These are phyloP conservation scores for Candida ulmi DNA, from an alignment of 805 yeast genomes.

Conservation along the genomic window DNA sequence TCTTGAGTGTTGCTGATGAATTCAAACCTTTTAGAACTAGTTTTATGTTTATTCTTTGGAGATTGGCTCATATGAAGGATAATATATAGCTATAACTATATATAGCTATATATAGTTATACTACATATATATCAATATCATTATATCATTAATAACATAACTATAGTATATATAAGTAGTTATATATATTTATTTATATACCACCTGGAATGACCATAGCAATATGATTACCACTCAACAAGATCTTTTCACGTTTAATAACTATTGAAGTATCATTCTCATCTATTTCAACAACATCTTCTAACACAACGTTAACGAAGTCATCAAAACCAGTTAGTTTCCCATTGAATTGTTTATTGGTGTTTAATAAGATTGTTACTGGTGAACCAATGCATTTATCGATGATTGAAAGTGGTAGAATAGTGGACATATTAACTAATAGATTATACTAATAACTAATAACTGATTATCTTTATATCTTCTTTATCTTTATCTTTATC, in stretches of 20 bases:
- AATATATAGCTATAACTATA: too few relatives aligned
- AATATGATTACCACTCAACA: conserved; percentile 66
- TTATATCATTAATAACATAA: too few relatives aligned
- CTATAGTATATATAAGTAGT: too few relatives aligned
- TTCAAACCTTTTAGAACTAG: conserved; percentile 65
- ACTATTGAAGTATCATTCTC: conserved; percentile 39
- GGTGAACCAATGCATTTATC: conserved; percentile 82
- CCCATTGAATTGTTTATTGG: conserved; percentile 78
- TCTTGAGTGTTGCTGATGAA: conserved; percentile 18
- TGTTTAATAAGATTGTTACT: conserved; percentile 62
- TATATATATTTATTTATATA: neutral
- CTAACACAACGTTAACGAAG: conserved; percentile 85
- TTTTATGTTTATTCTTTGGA: conserved; percentile 72
- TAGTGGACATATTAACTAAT: conserved; percentile 2
- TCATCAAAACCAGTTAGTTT: conserved; percentile 91
- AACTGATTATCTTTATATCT: too few relatives aligned
- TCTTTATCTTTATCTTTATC: too few relatives aligned
- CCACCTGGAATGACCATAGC: conserved; percentile 64
- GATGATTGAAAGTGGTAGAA: conserved; percentile 74
- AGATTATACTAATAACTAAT: too few relatives aligned
- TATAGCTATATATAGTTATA: too few relatives aligned
- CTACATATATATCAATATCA: too few relatives aligned
- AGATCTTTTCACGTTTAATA: conserved; percentile 50
- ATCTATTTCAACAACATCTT: conserved; percentile 65
- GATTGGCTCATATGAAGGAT: too few relatives aligned